These are phyloP conservation scores for Candida piceae DNA, from an alignment of 805 yeast genomes.

Conservation along the genomic window DNA sequence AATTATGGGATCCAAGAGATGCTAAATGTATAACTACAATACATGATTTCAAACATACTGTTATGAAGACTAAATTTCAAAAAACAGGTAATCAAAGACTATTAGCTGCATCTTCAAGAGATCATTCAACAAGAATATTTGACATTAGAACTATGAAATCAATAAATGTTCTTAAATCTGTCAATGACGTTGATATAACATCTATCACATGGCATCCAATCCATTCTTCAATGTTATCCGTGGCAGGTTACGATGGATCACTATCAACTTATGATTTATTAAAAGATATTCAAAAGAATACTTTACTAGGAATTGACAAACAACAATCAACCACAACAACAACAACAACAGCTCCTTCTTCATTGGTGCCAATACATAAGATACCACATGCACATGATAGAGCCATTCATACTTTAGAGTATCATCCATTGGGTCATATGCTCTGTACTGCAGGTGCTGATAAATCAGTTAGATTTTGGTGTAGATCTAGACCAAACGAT, in stretches of 20 bases:
- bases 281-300: constrained; percentile 37
- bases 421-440: constrained; percentile 92
- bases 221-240: constrained; percentile 71
- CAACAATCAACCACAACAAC: constrained; percentile 13
- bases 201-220: constrained; percentile 91
- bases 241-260: constrained; percentile 89
- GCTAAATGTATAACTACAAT: constrained; percentile 71
- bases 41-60: constrained; percentile 91
- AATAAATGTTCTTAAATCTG: constrained; percentile 61
- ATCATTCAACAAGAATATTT: constrained; percentile 79
- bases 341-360: constrained; percentile 27
- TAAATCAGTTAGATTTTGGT: constrained; percentile 90
- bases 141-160: constrained; percentile 86
- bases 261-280: constrained; percentile 72
- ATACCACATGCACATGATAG: constrained; percentile 94
- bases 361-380: constrained; percentile 33
- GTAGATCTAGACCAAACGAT: constrained; percentile 87
- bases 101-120: constrained; percentile 84
- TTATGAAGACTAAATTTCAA: constrained; percentile 81
- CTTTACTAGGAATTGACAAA: constrained; percentile 10
- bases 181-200: constrained; percentile 74
- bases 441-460: constrained; percentile 92
- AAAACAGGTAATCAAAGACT: constrained; percentile 60
- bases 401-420: constrained; percentile 83
- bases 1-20: constrained; percentile 93